A percentile compares a stretch with the other conserved stretches of the same genome.
Conservation (phyloP, 2,329 filamentous ascomycete species). For the Paraphaeosphaeria sporulosa region DNA sequence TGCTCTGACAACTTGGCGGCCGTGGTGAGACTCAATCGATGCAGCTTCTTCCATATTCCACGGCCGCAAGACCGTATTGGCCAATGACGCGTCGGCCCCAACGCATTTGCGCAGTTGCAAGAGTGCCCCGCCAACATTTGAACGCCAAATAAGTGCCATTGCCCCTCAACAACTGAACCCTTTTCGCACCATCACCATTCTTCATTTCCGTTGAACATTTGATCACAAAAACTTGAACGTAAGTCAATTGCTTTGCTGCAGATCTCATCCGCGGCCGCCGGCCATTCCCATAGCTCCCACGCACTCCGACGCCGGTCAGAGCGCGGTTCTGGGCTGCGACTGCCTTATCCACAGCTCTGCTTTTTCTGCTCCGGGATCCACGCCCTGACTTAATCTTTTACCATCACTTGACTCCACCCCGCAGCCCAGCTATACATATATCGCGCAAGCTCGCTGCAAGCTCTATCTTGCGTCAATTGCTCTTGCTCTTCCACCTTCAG, state of each 20-base stretch:
- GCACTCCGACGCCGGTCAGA: constrained; percentile 25
- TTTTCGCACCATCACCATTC: constrained; percentile 33
- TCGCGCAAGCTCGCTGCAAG: constrained; percentile 17
- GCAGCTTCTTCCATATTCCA: constrained; percentile 7
- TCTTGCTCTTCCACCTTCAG: constrained; percentile 22
- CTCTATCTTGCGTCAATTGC: constrained; percentile 32
- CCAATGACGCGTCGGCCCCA: constrained; percentile 16
- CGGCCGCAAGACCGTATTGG: constrained; percentile 20
- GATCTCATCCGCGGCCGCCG: constrained; percentile 47
- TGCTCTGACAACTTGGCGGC: constrained; percentile 11
- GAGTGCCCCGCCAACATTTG: constrained; percentile 18
- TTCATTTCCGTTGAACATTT: constrained; percentile 24
- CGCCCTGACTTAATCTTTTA: constrained; percentile 23
- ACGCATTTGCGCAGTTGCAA: constrained; percentile 14
- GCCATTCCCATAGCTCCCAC: constrained; percentile 29
- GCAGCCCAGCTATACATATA: constrained; percentile 30
- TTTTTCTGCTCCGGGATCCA: constrained; percentile 31
- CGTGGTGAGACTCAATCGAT: constrained; percentile 14
- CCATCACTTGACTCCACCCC: constrained; percentile 28
- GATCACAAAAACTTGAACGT: constrained; percentile 37
- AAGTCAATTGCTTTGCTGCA: constrained; percentile 39
- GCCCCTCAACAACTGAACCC: constrained; percentile 23
- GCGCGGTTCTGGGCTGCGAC: constrained; percentile 28
- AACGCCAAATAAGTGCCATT: constrained; percentile 22
- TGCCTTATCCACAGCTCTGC: constrained; percentile 37